Conservation (phyloP, 768 basidiomycete genomes). For the Trametopsis cervina region DNA sequence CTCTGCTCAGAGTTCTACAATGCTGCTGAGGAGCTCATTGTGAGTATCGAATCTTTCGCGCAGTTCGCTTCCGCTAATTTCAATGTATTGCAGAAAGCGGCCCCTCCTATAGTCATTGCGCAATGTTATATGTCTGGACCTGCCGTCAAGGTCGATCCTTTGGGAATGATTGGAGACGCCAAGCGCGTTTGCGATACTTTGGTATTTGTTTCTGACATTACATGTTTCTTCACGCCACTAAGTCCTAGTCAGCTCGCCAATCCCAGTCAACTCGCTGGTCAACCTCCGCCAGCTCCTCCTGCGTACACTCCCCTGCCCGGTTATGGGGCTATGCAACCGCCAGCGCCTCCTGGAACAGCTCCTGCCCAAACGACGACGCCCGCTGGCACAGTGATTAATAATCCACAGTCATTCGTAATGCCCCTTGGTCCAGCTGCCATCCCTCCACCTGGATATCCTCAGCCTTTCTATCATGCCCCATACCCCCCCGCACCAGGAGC, state of each 20-base stretch:
- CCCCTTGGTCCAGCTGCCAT: constrained; percentile 46
- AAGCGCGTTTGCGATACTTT: constrained; percentile 74
- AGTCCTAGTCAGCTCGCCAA: constrained; percentile 53
- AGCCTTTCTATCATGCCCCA: constrained; percentile 32
- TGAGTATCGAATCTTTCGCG: constrained; percentile 33
- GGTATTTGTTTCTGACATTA: constrained; percentile 45
- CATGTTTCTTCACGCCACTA: constrained; percentile 8
- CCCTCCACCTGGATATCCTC: constrained; percentile 28
- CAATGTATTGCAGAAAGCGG: constrained; percentile 33
- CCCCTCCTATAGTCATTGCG: constrained; percentile 66
- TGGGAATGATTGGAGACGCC: constrained; percentile 68
- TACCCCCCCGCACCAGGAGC: constrained; percentile 27
- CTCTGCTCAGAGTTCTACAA: constrained; percentile 83
- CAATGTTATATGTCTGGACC: constrained; percentile 78
- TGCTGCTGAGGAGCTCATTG: constrained; percentile 78
- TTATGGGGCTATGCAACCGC: constrained; percentile 21
- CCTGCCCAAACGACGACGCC: constrained; percentile 27
- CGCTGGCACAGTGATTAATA: constrained; percentile 51
- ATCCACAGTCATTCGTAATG: constrained; percentile 68
- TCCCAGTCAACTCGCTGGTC: constrained; percentile 60
- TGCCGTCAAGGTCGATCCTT: constrained; percentile 61
- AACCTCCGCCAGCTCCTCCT: constrained; percentile 39
- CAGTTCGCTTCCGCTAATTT: not conserved
- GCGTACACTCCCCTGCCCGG: constrained; percentile 23
- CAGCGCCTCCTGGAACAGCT: constrained; percentile 19